These are phyloP conservation scores for Ettlia oleoabundans DNA, from an alignment of 139 green algal genomes.

Conservation along the genomic window DNA sequence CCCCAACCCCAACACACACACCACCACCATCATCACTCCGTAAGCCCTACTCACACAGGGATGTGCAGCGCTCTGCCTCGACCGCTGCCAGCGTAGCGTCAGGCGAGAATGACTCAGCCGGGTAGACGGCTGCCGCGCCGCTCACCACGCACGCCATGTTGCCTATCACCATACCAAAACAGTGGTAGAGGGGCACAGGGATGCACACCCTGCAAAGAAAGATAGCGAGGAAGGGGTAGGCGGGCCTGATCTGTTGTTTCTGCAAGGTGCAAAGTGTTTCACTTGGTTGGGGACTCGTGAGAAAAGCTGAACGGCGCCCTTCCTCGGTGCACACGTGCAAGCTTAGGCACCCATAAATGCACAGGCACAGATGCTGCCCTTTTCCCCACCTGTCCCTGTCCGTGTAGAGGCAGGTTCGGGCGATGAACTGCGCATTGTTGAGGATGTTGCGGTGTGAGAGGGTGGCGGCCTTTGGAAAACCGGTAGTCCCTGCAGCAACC, in stretches of 20 bases:
- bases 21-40: too few species aligned
- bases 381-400: slow-evolving; percentile 6
- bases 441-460: slow-evolving; percentile 51
- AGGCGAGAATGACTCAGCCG: slow-evolving; percentile 11
- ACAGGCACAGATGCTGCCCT: neutral
- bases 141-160: slow-evolving; percentile 9
- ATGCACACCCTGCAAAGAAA: slow-evolving; percentile 37
- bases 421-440: slow-evolving; percentile 43
- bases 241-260: neutral
- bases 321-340: neutral
- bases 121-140: slow-evolving; percentile 30
- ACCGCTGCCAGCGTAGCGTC: slow-evolving; percentile 33
- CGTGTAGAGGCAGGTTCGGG: slow-evolving; percentile 3
- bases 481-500: neutral
- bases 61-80: slow-evolving; percentile 34
- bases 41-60: too few species aligned
- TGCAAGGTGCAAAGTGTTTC: too few species aligned
- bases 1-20: too few species aligned
- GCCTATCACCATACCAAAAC: slow-evolving; percentile 39
- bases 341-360: neutral
- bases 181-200: slow-evolving; percentile 48
- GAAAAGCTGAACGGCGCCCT: neutral
- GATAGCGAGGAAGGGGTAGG: neutral
- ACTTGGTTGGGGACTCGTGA: too few species aligned
- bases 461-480: slow-evolving; percentile 44